Percentiles rank a stretch among this genome's conserved stretches.
Conservation (phyloP, 768 basidiomycete genomes). For the Tephrocybe rancida region DNA sequence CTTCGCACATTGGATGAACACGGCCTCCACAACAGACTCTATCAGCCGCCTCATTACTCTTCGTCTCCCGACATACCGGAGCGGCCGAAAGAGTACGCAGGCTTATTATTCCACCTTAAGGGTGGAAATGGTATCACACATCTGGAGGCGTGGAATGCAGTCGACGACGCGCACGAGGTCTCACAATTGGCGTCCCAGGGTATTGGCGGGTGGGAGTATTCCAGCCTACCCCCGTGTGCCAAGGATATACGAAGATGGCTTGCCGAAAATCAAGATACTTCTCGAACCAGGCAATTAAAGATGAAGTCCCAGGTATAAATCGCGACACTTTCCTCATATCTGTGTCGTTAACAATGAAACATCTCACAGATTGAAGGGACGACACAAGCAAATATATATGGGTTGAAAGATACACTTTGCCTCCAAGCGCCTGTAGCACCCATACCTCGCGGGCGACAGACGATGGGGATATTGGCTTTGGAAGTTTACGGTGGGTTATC, state of each 20-base stretch:
- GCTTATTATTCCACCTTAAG: constrained; percentile 71
- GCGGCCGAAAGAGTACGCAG: constrained; percentile 76
- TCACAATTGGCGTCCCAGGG: constrained; percentile 26
- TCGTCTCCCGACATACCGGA: constrained; percentile 68
- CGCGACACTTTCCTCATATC: not conserved
- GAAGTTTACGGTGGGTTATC: constrained; percentile 80
- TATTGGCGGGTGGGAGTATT: constrained; percentile 82
- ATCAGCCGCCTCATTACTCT: constrained; percentile 83
- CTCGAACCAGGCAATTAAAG: constrained; percentile 10
- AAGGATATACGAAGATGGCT: constrained; percentile 61
- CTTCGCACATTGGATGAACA: constrained; percentile 43
- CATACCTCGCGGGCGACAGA: constrained; percentile 56
- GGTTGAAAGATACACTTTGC: constrained; percentile 58
- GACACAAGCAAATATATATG: constrained; percentile 75
- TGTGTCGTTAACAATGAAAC: not conserved
- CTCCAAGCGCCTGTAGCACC: constrained; percentile 16
- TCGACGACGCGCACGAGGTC: not conserved
- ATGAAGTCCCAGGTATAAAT: constrained; percentile 48
- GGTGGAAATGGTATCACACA: constrained; percentile 58
- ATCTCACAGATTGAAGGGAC: constrained; percentile 59
- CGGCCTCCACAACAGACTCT: constrained; percentile 60
- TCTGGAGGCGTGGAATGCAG: constrained; percentile 61
- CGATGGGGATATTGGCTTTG: constrained; percentile 79
- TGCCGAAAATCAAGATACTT: constrained; percentile 26
- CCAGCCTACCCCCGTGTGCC: constrained; percentile 63